A percentile compares a stretch with the other conserved stretches of the same genome.
Conservation (phyloP, 1,284 basidiomycete species). For the Trichosporon faecale region DNA sequence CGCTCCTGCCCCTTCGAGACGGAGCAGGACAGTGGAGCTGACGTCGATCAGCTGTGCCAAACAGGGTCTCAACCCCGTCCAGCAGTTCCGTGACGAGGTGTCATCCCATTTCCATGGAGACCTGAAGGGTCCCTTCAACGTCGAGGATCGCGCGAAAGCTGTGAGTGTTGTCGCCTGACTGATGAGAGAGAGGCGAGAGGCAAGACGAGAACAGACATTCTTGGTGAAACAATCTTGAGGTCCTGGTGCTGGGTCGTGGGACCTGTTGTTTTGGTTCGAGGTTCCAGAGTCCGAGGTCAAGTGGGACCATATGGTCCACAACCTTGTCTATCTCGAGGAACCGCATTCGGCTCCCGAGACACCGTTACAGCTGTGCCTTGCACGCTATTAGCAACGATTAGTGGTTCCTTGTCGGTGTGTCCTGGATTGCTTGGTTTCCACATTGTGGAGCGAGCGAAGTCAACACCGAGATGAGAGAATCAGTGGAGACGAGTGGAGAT, state of each 20-base stretch:
- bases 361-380: slow-evolving; percentile 15
- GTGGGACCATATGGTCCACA: neutral
- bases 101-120: slow-evolving; percentile 70
- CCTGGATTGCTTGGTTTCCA: neutral
- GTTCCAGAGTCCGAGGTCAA: neutral
- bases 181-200: neutral
- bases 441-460: neutral
- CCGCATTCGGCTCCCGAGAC: slow-evolving; percentile 2
- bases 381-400: neutral
- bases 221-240: neutral
- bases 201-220: too few relatives aligned
- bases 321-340: neutral
- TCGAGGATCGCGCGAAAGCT: slow-evolving; percentile 68
- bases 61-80: slow-evolving; percentile 65
- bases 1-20: too few relatives aligned
- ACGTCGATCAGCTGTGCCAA: slow-evolving; percentile 56
- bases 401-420: neutral
- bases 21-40: neutral
- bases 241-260: neutral
- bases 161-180: slow-evolving; percentile 24
- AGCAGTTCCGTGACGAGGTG: slow-evolving; percentile 72
- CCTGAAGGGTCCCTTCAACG: slow-evolving; percentile 82
- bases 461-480: neutral
- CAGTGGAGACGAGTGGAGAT: neutral
- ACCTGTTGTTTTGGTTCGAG: neutral